Percentiles rank a stretch among this genome's conserved stretches.
Evolutionary conservation across 495 filamentous ascomycete species (phyloP).

Genomic region (Penicillium waksmanii): DNA sequence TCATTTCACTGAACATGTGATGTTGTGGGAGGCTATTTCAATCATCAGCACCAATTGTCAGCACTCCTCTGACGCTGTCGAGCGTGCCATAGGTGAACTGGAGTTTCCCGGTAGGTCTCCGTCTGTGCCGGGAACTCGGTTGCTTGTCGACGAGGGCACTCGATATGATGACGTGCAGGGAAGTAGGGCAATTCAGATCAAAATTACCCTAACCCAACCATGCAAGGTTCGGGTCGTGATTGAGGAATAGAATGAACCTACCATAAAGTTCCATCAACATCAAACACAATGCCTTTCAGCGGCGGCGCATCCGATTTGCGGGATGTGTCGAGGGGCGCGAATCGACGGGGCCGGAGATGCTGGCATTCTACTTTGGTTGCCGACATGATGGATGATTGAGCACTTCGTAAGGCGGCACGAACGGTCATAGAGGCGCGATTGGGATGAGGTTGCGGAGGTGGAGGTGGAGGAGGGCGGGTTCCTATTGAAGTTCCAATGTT

Average conservation of each 20-base stretch:
- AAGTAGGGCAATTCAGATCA: neutral
- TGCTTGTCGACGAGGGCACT: neutral
- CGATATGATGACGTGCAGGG: no score
- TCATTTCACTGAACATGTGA: constrained; percentile 93
- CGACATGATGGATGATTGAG: constrained; percentile 35
- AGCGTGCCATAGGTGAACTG: neutral
- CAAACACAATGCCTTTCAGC: constrained; percentile 85
- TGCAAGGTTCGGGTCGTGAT: neutral
- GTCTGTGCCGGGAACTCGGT: neutral
- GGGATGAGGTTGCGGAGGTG: constrained; percentile 7
- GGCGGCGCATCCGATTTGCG: constrained; percentile 48
- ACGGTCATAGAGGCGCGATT: constrained; percentile 16
- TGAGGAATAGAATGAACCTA: constrained; percentile 41
- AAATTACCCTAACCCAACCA: neutral
- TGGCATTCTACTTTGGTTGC: constrained; percentile 17
- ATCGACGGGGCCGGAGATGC: constrained; percentile 46
- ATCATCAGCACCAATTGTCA: constrained; percentile 12
- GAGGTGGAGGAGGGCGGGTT: constrained; percentile 4
- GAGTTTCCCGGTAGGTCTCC: constrained; percentile 2
- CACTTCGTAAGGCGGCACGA: constrained; percentile 6
- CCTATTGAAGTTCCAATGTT: no score
- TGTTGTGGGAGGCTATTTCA: constrained; percentile 76
- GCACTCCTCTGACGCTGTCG: neutral
- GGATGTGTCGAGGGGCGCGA: constrained; percentile 57
- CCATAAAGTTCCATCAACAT: constrained; percentile 95